Evolutionary conservation across 345 rosid genomes (phyloP).

Genomic region (Gossypium mustelinum): DNA sequence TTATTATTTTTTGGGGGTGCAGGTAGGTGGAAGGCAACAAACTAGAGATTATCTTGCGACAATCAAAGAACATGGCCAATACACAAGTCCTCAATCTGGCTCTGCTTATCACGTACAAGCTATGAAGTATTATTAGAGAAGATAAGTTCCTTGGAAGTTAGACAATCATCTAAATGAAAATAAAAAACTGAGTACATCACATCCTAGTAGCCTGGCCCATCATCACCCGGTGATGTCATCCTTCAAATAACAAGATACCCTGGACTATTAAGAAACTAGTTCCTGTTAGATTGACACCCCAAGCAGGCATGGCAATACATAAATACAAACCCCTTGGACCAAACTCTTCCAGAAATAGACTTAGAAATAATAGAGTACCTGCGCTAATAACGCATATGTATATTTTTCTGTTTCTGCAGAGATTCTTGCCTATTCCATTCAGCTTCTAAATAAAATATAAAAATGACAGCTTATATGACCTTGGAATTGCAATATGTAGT

Average conservation of each 20-base stretch:
- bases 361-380: not conserved
- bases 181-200: not conserved
- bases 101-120: not conserved
- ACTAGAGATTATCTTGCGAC: conserved; percentile 1
- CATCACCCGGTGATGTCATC: not conserved
- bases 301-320: not conserved
- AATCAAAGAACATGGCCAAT: not conserved
- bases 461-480: not conserved
- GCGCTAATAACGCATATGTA: not conserved
- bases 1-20: not conserved
- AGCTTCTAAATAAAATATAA: not conserved
- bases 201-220: not conserved
- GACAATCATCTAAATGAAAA: not conserved
- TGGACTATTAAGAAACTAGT: not conserved
- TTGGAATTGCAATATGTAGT: not conserved
- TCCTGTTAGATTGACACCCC: not conserved
- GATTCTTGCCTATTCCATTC: not conserved
- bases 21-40: not conserved
- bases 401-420: not conserved
- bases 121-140: not conserved
- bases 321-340: not conserved
- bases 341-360: not conserved
- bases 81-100: conserved; percentile 9
- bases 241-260: conserved; percentile 9
- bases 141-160: not conserved